A percentile compares a stretch with the other conserved stretches of the same genome.
phyloP scores from a whole-genome alignment of 768 basidiomycete genomes.

The Boletus sensibilis region DNA sequence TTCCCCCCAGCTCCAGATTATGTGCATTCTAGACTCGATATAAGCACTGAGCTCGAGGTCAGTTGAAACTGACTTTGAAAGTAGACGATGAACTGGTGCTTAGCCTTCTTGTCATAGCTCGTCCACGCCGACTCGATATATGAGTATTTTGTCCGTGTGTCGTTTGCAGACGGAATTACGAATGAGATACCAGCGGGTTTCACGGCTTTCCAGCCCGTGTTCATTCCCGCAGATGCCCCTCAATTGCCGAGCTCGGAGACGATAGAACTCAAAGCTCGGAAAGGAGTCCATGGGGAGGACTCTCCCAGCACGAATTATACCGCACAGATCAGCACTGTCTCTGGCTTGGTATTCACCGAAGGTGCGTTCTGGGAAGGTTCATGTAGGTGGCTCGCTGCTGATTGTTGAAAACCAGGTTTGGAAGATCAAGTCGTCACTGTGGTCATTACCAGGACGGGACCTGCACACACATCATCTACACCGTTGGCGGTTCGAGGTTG shows the following conservation, averaged over 20 bases:
- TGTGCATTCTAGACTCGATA: no score
- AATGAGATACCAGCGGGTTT: slow-evolving; percentile 7
- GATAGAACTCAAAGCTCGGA: not conserved
- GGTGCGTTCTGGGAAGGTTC: not conserved
- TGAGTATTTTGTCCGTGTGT: slow-evolving; percentile 9
- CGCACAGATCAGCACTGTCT: not conserved
- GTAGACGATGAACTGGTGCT: no score
- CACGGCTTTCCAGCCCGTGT: slow-evolving; percentile 6
- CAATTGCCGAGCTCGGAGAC: not conserved
- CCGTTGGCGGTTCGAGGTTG: not conserved
- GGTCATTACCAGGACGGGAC: slow-evolving; percentile 2
- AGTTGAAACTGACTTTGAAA: no score
- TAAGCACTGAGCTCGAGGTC: no score
- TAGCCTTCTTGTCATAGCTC: no score
- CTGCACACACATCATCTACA: not conserved
- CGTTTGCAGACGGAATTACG: slow-evolving; percentile 1
- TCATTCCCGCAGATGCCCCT: not conserved
- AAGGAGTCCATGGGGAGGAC: no score
- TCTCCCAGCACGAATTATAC: not conserved
- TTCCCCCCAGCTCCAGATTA: no score
- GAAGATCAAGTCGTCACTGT: not conserved
- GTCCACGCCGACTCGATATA: not conserved
- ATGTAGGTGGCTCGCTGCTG: not conserved
- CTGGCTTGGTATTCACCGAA: not conserved
- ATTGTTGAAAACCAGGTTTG: not conserved